Percentiles rank a stretch among this genome's conserved stretches.
phyloP scores from a whole-genome alignment of 2,329 filamentous ascomycete species.

The Cordyceps farinosa region DNA sequence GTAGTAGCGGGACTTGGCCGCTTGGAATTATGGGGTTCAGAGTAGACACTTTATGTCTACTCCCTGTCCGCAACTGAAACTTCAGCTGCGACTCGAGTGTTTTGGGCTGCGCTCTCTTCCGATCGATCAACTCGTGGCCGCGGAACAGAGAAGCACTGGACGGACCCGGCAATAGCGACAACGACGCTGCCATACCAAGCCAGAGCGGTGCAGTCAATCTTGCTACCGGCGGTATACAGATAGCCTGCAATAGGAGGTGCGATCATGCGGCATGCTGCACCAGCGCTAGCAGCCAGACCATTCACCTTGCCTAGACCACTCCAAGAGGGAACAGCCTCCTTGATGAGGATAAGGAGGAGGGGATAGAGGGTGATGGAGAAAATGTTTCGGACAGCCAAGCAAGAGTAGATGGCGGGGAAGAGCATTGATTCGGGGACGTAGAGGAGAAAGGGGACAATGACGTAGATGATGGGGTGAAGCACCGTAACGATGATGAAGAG shows the following conservation, averaged over 20 bases:
- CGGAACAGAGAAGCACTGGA: conserved; percentile 58
- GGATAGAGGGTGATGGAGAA: conserved; percentile 64
- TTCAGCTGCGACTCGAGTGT: conserved; percentile 28
- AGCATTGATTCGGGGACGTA: conserved; percentile 50
- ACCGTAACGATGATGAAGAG: conserved; percentile 57
- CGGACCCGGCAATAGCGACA: conserved; percentile 52
- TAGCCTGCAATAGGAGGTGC: conserved; percentile 63
- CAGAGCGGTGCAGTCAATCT: conserved; percentile 55
- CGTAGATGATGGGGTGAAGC: conserved; percentile 59
- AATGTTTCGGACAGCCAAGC: conserved; percentile 55
- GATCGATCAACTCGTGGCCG: conserved; percentile 28
- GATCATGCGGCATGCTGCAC: conserved; percentile 63
- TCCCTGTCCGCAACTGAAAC: conserved; percentile 22
- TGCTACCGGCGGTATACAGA: conserved; percentile 58
- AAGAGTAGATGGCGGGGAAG: conserved; percentile 56
- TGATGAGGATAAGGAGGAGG: conserved; percentile 63
- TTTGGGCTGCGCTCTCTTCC: conserved; percentile 28
- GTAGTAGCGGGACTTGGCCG: not conserved
- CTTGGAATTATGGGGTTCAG: not conserved
- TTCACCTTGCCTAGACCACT: conserved; percentile 61
- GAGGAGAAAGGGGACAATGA: conserved; percentile 56
- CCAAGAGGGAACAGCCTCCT: conserved; percentile 58
- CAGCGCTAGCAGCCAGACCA: conserved; percentile 61
- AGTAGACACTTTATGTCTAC: conserved; percentile 6
- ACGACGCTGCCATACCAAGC: conserved; percentile 62